These are phyloP conservation scores for Rehmannia glutinosa DNA, from an alignment of 257 asterid genomes.

Conservation along the genomic window DNA sequence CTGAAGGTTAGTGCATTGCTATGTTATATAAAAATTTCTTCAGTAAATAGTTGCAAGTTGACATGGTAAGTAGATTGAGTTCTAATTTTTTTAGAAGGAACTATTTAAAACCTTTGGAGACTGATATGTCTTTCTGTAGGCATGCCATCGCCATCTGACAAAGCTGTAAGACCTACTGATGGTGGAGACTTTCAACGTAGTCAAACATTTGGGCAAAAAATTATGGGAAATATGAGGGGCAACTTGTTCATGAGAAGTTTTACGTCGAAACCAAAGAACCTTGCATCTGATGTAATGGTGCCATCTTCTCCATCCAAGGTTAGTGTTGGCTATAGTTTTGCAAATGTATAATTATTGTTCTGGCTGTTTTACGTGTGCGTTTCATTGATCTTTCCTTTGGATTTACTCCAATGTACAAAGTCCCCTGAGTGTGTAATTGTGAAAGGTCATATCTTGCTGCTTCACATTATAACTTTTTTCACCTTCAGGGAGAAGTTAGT, in stretches of 20 bases:
- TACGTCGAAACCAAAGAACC: slow-evolving; percentile 67
- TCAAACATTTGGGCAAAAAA: slow-evolving; percentile 88
- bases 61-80: background rate
- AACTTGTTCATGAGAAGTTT: slow-evolving; percentile 76
- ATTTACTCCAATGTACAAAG: background rate
- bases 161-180: slow-evolving; percentile 36
- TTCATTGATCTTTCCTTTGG: background rate
- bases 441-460: background rate
- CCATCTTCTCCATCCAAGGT: slow-evolving; percentile 84
- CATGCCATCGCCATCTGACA: slow-evolving; percentile 69
- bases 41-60: background rate
- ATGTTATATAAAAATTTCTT: background rate
- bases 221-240: slow-evolving; percentile 88
- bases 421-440: background rate
- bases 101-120: slow-evolving; percentile 13
- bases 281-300: slow-evolving; percentile 43
- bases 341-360: background rate
- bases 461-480: background rate
- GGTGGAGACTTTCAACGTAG: slow-evolving; percentile 54
- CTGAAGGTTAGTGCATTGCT: slow-evolving; percentile 59
- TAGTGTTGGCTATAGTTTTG: slow-evolving; percentile 17
- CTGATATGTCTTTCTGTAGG: slow-evolving; percentile 38
- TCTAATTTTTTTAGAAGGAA: background rate
- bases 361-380: slow-evolving; percentile 1
- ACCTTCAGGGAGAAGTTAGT: slow-evolving; percentile 6